These are phyloP conservation scores for Yamagishiella unicocca DNA, from an alignment of 139 green algal species.

Conservation along the genomic window DNA sequence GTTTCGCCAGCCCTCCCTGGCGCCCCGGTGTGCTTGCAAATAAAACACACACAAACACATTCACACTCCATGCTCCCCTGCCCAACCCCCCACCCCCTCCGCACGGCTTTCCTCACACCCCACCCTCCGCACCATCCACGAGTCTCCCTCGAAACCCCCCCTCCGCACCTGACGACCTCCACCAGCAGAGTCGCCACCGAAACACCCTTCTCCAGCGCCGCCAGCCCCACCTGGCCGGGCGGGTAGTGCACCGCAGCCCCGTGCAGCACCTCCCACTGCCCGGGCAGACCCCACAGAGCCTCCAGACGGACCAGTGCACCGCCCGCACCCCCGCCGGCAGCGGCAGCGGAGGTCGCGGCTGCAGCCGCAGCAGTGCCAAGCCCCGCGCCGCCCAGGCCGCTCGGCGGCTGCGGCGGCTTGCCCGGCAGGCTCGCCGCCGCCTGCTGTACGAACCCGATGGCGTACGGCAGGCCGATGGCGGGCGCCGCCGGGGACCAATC, in stretches of 20 bases:
- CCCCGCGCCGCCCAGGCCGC: background rate
- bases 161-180: slow-evolving; percentile 28
- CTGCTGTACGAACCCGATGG: slow-evolving; percentile 38
- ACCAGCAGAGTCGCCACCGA: slow-evolving; percentile 23
- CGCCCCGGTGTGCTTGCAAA: too few relatives aligned
- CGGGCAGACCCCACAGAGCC: slow-evolving; percentile 50
- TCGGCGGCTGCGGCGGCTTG: background rate
- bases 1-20: too few relatives aligned
- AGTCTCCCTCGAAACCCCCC: too few relatives aligned
- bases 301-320: slow-evolving; percentile 40
- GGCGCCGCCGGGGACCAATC: slow-evolving; percentile 31
- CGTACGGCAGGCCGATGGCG: background rate
- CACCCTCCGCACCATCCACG: too few relatives aligned
- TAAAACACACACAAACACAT: background rate
- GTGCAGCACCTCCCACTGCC: slow-evolving; percentile 49
- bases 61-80: background rate
- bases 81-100: background rate
- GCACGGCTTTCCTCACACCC: background rate
- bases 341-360: background rate
- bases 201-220: slow-evolving; percentile 26
- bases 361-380: background rate
- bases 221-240: background rate
- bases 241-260: slow-evolving; percentile 3
- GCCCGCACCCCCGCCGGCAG: background rate
- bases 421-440: background rate